A percentile compares a stretch with the other conserved stretches of the same genome.
phyloP scores from a whole-genome alignment of 1,284 basidiomycete species.

The Inonotus hispidus region DNA sequence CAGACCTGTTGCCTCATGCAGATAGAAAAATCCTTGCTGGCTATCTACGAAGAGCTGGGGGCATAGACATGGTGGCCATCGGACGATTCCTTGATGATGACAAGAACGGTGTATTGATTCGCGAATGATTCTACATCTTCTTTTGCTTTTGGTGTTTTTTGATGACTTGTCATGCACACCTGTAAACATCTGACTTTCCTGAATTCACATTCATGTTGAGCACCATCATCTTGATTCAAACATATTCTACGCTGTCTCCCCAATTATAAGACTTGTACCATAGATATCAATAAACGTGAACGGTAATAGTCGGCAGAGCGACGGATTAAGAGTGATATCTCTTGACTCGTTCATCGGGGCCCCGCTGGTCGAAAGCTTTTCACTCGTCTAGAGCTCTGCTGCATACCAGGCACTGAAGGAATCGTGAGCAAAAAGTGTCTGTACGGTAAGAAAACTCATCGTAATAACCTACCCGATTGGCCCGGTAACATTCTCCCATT shows the following conservation, averaged over 20 bases:
- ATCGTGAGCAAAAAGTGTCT: background rate
- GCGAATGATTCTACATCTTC: constrained; percentile 1
- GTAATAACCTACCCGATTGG: constrained; percentile 1
- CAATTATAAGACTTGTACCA: constrained; percentile 4
- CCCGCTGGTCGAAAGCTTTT: constrained; percentile 12
- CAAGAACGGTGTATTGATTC: constrained; percentile 51
- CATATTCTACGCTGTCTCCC: background rate
- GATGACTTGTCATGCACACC: background rate
- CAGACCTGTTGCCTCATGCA: constrained; percentile 71
- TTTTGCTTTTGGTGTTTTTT: background rate
- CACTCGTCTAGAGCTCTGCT: constrained; percentile 1
- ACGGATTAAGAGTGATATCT: no score
- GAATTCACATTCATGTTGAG: background rate
- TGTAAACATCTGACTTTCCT: background rate
- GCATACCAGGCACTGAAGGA: background rate
- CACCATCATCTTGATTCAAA: background rate
- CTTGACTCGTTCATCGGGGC: background rate
- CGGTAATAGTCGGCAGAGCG: background rate
- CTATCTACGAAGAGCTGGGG: constrained; percentile 63
- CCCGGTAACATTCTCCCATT: constrained; percentile 8
- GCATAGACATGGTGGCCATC: constrained; percentile 79
- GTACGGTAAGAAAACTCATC: background rate
- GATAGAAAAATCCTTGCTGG: constrained; percentile 62
- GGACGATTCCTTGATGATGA: constrained; percentile 86
- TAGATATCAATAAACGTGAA: background rate